phyloP scores from a whole-genome alignment of 164 flowering plant genomes.

The Vitis amurensis region DNA sequence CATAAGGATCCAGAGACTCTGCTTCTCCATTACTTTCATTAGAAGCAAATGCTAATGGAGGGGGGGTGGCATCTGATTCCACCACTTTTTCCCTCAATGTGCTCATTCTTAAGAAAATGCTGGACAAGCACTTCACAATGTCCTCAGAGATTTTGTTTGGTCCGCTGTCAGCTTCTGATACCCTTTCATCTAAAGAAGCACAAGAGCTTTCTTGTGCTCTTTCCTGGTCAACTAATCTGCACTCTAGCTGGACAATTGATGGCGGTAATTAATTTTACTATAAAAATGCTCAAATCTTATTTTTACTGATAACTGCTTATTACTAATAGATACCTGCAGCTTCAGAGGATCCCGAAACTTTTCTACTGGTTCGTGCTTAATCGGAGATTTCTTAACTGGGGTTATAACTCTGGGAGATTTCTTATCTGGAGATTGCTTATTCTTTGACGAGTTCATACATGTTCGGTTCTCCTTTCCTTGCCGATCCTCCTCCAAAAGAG shows the following conservation, averaged over 20 bases:
- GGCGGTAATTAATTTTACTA: neutral
- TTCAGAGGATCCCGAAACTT: constrained; percentile 17
- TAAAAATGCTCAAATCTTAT: neutral
- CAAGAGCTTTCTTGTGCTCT: constrained; percentile 40
- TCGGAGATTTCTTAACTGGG: constrained; percentile 29
- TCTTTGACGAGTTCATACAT: constrained; percentile 24
- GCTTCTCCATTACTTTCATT: constrained; percentile 14
- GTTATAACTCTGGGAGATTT: constrained; percentile 15
- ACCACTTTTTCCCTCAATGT: constrained; percentile 32
- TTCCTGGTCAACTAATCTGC: constrained; percentile 39
- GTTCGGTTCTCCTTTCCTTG: constrained; percentile 47
- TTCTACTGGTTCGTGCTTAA: constrained; percentile 23
- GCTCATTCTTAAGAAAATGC: constrained; percentile 51
- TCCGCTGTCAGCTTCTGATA: constrained; percentile 20
- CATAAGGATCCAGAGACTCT: constrained; percentile 42
- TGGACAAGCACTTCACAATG: constrained; percentile 43
- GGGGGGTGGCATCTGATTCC: constrained; percentile 14
- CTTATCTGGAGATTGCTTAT: constrained; percentile 33
- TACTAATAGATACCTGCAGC: constrained; percentile 26
- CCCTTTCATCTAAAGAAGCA: constrained; percentile 28
- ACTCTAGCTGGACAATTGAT: constrained; percentile 31
- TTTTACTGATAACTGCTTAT: neutral
- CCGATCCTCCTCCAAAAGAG: constrained; percentile 13
- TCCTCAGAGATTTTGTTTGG: constrained; percentile 66
- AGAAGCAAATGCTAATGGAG: constrained; percentile 12